Percentiles rank a stretch among this genome's conserved stretches.
phyloP scores from a whole-genome alignment of 495 filamentous ascomycete species.

The Penicillium angulare region DNA sequence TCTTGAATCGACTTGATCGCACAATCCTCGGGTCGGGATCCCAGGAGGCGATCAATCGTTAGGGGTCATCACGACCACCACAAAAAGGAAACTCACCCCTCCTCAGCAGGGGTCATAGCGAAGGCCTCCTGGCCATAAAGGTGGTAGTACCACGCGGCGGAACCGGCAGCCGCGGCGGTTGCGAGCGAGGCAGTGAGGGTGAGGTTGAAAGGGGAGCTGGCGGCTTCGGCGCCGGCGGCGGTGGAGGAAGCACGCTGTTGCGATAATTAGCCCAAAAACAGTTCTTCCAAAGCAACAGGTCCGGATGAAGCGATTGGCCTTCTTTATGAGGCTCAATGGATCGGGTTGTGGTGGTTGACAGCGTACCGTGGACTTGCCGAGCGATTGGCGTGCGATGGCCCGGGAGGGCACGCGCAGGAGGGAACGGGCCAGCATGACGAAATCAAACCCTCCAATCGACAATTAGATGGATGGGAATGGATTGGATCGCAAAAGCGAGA shows the following conservation, averaged over 20 bases:
- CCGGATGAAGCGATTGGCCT: constrained; percentile 31
- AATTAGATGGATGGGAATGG: constrained; percentile 31
- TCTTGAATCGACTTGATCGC: constrained; percentile 12
- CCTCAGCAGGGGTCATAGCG: constrained; percentile 91
- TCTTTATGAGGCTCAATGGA: constrained; percentile 30
- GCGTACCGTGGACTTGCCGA: constrained; percentile 53
- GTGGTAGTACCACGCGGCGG: constrained; percentile 93
- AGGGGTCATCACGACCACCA: constrained; percentile 9
- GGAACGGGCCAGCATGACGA: constrained; percentile 81
- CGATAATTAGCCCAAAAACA: constrained; percentile 24
- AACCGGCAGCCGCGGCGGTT: constrained; percentile 80
- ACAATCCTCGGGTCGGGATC: constrained; percentile 30
- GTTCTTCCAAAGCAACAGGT: not conserved
- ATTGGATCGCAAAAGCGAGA: constrained; percentile 30
- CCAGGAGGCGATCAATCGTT: constrained; percentile 23
- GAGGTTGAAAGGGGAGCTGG: constrained; percentile 55
- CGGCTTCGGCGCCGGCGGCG: constrained; percentile 47
- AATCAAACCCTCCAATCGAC: constrained; percentile 43
- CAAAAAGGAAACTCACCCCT: constrained; percentile 74
- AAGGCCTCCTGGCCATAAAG: constrained; percentile 84
- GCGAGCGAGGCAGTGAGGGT: constrained; percentile 81
- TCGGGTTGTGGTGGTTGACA: constrained; percentile 19
- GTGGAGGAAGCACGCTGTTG: constrained; percentile 47
- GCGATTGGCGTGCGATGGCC: constrained; percentile 58
- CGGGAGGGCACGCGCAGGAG: constrained; percentile 76